phyloP scores from a whole-genome alignment of 2,329 filamentous ascomycete species.

The Allantophomopsis lycopodina region DNA sequence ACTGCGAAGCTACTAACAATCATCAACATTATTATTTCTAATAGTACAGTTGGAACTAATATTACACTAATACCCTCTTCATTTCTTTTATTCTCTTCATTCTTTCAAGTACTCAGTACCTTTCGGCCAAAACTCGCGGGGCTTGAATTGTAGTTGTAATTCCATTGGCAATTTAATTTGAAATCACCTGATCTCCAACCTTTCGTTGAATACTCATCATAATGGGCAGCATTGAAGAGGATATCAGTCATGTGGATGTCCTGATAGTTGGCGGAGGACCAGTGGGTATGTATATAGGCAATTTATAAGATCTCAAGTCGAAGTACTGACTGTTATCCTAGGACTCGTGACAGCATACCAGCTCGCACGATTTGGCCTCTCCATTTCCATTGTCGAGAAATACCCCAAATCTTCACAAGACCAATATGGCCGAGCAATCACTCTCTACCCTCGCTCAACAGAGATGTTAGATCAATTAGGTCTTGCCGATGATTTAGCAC shows the following conservation, averaged over 20 bases:
- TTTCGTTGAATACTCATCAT: neutral
- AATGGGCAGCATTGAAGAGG: constrained; percentile 9
- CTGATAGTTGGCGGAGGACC: constrained; percentile 29
- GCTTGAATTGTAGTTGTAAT: too few relatives aligned
- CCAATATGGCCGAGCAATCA: constrained; percentile 37
- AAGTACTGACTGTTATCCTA: constrained; percentile 2
- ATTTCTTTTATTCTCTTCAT: too few relatives aligned
- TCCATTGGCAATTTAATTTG: too few relatives aligned
- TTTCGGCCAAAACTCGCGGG: too few relatives aligned
- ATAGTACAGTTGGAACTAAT: too few relatives aligned
- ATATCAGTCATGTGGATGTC: constrained; percentile 16
- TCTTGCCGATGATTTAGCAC: constrained; percentile 32
- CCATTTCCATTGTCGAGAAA: constrained; percentile 33
- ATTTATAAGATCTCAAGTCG: constrained; percentile 5
- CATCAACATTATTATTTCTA: too few relatives aligned
- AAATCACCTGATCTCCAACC: too few relatives aligned
- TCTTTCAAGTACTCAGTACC: too few relatives aligned
- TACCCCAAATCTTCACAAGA: constrained; percentile 32
- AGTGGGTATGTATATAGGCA: constrained; percentile 18
- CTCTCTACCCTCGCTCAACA: constrained; percentile 33
- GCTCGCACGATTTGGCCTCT: constrained; percentile 24
- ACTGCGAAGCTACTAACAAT: too few relatives aligned
- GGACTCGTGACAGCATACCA: constrained; percentile 28
- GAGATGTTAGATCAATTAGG: constrained; percentile 38
- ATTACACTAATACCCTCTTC: too few relatives aligned